Conservation (phyloP, 495 filamentous ascomycete genomes). For the Neurospora sp. region DNA sequence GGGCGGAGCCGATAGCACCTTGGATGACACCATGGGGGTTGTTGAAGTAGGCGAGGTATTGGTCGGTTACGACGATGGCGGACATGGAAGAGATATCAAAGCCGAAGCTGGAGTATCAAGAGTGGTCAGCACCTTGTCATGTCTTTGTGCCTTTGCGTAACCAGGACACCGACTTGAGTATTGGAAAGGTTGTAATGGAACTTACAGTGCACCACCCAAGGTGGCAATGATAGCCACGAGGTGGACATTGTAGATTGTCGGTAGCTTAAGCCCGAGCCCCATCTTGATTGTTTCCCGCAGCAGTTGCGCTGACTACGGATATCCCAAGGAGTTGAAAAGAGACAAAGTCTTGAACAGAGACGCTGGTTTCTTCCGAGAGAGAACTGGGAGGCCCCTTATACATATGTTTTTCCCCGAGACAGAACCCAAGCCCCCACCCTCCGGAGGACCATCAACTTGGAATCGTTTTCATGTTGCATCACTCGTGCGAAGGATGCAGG, state of each 20-base stretch:
- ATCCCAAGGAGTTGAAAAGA: neutral
- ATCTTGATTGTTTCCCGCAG: constrained; percentile 12
- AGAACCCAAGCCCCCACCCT: neutral
- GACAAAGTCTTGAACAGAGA: neutral
- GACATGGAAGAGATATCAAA: constrained; percentile 65
- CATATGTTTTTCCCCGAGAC: neutral
- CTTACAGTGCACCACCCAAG: constrained; percentile 48
- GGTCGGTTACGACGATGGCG: constrained; percentile 59
- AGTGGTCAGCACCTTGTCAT: neutral
- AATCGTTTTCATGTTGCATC: neutral
- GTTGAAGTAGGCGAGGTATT: constrained; percentile 59
- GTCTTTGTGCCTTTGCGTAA: neutral
- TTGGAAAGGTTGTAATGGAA: neutral
- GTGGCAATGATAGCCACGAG: constrained; percentile 55
- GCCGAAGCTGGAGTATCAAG: constrained; percentile 33
- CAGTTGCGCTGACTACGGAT: neutral
- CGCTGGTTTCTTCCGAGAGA: neutral
- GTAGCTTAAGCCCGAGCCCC: constrained; percentile 20
- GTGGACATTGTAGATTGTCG: constrained; percentile 52
- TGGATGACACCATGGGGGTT: constrained; percentile 53
- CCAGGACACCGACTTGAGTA: neutral
- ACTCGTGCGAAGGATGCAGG: neutral
- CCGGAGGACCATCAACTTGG: neutral
- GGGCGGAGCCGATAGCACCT: constrained; percentile 55
- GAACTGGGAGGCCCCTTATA: neutral